Evolutionary conservation across 2,329 filamentous ascomycete species (phyloP).

Genomic region (Fusarium compactum): DNA sequence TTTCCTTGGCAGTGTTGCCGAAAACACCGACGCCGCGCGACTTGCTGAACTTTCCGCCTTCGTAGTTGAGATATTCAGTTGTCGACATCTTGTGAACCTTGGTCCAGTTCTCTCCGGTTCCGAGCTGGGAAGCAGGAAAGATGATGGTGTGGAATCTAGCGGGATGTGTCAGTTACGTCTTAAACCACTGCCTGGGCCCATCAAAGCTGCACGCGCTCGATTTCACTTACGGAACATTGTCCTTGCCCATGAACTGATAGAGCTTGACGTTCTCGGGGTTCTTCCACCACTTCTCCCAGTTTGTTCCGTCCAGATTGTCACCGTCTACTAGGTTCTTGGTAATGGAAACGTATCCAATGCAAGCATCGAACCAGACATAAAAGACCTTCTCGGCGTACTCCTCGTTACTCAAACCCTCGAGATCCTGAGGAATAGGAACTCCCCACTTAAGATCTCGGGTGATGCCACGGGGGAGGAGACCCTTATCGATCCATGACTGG

Average conservation of each 20-base stretch:
- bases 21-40: constrained; percentile 91
- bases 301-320: constrained; percentile 60
- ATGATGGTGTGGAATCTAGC: constrained; percentile 79
- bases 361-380: constrained; percentile 94
- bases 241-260: constrained; percentile 95
- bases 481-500: constrained; percentile 84
- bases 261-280: constrained; percentile 88
- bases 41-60: constrained; percentile 93
- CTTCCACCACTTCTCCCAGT: constrained; percentile 97
- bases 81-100: constrained; percentile 89
- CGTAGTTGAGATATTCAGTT: constrained; percentile 88
- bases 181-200: neutral
- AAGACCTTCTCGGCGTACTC: constrained; percentile 77
- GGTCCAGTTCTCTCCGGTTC: constrained; percentile 88
- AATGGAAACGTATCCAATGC: constrained; percentile 95
- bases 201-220: neutral
- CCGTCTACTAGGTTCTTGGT: constrained; percentile 85
- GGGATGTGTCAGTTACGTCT: constrained; percentile 13
- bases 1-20: constrained; percentile 88
- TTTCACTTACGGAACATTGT: constrained; percentile 66
- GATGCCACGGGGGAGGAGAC: constrained; percentile 87
- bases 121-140: constrained; percentile 88
- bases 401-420: constrained; percentile 64
- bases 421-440: constrained; percentile 63
- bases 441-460: constrained; percentile 96